A percentile compares a stretch with the other conserved stretches of the same genome.
Conservation (phyloP, 257 asterid species). For the Verbascum thapsus region DNA sequence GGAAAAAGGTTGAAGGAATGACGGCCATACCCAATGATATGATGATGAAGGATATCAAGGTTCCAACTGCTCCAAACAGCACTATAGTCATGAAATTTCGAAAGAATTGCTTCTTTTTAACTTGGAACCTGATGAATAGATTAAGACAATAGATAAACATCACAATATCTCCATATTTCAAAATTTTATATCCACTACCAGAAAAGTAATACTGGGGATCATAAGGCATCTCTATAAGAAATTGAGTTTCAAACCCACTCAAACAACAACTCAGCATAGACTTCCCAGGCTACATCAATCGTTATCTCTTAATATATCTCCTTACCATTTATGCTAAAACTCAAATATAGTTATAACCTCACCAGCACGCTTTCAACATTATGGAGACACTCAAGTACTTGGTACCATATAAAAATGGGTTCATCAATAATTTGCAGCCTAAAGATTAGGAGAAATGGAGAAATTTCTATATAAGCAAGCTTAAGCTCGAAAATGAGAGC, state of each 20-base stretch:
- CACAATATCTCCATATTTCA: slow-evolving; percentile 30
- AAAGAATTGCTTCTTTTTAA: slow-evolving; percentile 91
- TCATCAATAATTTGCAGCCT: slow-evolving; percentile 8
- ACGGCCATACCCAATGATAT: slow-evolving; percentile 76
- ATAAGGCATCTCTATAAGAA: background rate
- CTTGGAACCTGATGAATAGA: slow-evolving; percentile 82
- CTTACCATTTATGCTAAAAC: background rate
- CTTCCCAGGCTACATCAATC: background rate
- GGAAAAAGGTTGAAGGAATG: too few species aligned
- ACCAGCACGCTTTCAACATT: slow-evolving; percentile 13
- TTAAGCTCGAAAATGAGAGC: background rate
- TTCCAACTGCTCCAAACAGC: slow-evolving; percentile 91
- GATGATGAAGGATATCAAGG: slow-evolving; percentile 77
- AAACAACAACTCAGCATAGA: slow-evolving; percentile 3
- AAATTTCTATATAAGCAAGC: background rate
- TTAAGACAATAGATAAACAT: slow-evolving; percentile 22
- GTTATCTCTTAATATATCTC: slow-evolving; percentile 7
- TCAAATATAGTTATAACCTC: background rate
- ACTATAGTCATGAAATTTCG: slow-evolving; percentile 90
- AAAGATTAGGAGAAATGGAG: background rate
- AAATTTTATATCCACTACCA: slow-evolving; percentile 8
- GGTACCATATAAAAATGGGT: background rate
- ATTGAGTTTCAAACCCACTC: slow-evolving; percentile 2
- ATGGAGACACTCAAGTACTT: slow-evolving; percentile 8
- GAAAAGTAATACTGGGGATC: slow-evolving; percentile 9